phyloP scores from a whole-genome alignment of 1,284 basidiomycete genomes.

The Pholiota adiposa region DNA sequence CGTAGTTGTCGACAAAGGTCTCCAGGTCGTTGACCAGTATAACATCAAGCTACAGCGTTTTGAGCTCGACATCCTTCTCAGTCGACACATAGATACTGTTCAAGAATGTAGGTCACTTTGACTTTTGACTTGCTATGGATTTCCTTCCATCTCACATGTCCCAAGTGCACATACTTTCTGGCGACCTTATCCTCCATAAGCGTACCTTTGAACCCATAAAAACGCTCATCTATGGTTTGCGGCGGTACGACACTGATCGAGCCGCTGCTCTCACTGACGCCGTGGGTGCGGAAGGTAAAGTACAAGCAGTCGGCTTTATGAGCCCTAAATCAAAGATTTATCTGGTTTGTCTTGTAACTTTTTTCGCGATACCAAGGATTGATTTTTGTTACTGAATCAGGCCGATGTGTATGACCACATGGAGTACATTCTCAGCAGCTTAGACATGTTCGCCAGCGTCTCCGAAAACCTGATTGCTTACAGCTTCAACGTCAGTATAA shows the following conservation, averaged over 20 bases:
- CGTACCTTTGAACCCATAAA: conserved; percentile 71
- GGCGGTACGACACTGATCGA: conserved; percentile 68
- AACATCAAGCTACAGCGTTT: conserved; percentile 63
- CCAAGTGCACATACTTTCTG: conserved; percentile 71
- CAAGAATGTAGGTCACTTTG: conserved; percentile 48
- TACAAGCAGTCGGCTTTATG: conserved; percentile 62
- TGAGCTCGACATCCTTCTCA: conserved; percentile 61
- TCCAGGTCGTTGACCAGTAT: conserved; percentile 70
- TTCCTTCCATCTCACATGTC: not conserved
- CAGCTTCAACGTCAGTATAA: conserved; percentile 44
- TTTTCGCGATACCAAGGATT: not conserved
- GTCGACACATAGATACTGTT: conserved; percentile 62
- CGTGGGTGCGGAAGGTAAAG: conserved; percentile 21
- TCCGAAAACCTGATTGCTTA: conserved; percentile 74
- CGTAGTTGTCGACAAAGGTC: conserved; percentile 64
- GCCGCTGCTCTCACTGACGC: conserved; percentile 57
- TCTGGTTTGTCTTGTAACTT: conserved; percentile 34
- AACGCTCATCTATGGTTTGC: conserved; percentile 67
- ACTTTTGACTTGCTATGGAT: not conserved
- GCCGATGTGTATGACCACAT: conserved; percentile 72
- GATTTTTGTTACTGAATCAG: not conserved
- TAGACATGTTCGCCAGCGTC: conserved; percentile 73
- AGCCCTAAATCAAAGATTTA: conserved; percentile 73
- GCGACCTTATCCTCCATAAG: conserved; percentile 72
- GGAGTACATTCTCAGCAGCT: conserved; percentile 65